Evolutionary conservation across 2,329 filamentous ascomycete species (phyloP), one percentile per base, ranked within the genome.

Genomic region (Cryphonectria carpinicola): DNA sequence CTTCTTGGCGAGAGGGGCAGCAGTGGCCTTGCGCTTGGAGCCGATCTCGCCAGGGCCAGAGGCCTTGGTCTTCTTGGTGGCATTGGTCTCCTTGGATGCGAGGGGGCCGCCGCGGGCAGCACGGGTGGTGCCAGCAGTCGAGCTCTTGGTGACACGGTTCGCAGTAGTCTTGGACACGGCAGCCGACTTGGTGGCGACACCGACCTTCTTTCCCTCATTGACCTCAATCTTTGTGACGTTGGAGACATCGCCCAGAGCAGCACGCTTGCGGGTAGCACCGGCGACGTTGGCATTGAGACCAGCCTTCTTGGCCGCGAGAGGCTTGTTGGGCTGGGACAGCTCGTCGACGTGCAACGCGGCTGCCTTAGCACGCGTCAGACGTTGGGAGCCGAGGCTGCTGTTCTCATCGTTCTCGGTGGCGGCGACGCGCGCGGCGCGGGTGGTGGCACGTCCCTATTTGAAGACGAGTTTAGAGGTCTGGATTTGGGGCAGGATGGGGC

Each of bases 371-470:
- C 96, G 90, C 77, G 96, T 98, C 80, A 98, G 85, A 84, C 95
- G 94, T 83, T 92, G 93, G 73, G 92, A 90, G 58, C 69, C 66
- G 43, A 62, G 46, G 37, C 70, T 49, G 74, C 83, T 88, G 81
- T 97, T 97, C 85, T 98, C 96, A 81, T 98, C 95, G 80, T 98
- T 98, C 86, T 98, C 95, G 82, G 97, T 96, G 75, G 92, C 92
- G 77, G 92, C 88, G 80, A 90, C 88, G 83, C 94, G 92, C 80
- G 90, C 43, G 49, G 69, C 71, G 41, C 66, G 88, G 82, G 92
- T 89, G 78, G 90, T 86, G 80, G 88, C 85, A 82, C 93, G 92
- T 85, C 87, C 88, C 92, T 85, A 85, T 81, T 77, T 73, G 74
- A 25, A 61, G 6, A 49, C 74, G 74, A 72, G 66, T 76, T 79